Percentiles rank a stretch among this genome's conserved stretches.
These are phyloP conservation scores for Thermothelomyces thermophilus DNA, from an alignment of 2,329 filamentous ascomycete species.

Conservation along the genomic window DNA sequence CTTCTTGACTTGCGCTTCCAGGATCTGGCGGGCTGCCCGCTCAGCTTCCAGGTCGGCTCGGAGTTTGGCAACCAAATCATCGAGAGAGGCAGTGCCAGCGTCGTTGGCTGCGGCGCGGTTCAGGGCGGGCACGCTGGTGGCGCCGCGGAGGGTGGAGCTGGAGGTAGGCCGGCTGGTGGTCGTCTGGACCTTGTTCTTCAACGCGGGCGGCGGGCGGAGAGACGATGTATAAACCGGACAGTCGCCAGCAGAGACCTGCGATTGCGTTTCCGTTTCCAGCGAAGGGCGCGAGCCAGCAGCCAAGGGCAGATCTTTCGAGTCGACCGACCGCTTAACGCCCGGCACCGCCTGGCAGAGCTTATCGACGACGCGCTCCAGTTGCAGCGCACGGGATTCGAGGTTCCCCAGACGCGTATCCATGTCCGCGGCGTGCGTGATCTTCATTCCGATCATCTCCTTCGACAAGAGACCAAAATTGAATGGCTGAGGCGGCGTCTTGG, in stretches of 20 bases:
- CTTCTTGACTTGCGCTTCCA: constrained; percentile 51
- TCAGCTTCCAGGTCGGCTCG: constrained; percentile 49
- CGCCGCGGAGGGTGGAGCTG: constrained; percentile 42
- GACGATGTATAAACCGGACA: constrained; percentile 38
- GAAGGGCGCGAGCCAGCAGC: constrained; percentile 36
- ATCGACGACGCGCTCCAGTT: constrained; percentile 47
- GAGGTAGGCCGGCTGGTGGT: constrained; percentile 34
- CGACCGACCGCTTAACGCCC: constrained; percentile 30
- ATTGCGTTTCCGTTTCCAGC: constrained; percentile 30
- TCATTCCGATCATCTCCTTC: constrained; percentile 47
- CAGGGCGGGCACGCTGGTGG: constrained; percentile 39
- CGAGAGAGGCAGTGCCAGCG: not conserved
- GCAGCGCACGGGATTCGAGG: constrained; percentile 46
- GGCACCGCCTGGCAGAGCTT: constrained; percentile 43
- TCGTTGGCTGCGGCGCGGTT: constrained; percentile 27
- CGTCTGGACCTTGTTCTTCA: constrained; percentile 24
- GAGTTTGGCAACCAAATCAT: constrained; percentile 9
- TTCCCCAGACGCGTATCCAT: constrained; percentile 47
- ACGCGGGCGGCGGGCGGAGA: constrained; percentile 32
- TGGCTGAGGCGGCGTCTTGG: constrained; percentile 40
- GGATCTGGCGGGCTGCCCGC: constrained; percentile 46
- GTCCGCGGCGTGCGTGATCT: constrained; percentile 49
- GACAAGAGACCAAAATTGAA: constrained; percentile 50
- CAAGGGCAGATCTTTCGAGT: constrained; percentile 26
- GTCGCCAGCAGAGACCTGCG: constrained; percentile 41